These are phyloP conservation scores for Cyclostephanos invisitatus DNA, from an alignment of 108 stramenopile species.

Conservation along the genomic window DNA sequence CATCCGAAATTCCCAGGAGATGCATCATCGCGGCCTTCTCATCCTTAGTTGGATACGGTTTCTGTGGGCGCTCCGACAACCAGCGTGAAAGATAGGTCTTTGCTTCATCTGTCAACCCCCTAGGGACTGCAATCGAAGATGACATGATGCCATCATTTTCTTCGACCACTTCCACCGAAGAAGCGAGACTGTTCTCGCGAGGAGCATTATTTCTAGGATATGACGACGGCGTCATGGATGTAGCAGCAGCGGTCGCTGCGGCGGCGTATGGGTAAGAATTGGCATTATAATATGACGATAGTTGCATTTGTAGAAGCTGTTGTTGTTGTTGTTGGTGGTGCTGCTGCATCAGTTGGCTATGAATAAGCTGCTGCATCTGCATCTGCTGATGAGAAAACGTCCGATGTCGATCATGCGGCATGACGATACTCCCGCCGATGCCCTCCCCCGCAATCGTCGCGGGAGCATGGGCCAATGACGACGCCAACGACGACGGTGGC, in stretches of 20 bases:
- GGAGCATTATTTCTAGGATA: neutral
- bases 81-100: constrained; percentile 43
- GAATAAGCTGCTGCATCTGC: neutral
- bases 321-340: neutral
- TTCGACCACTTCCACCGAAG: neutral
- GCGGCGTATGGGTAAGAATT: neutral
- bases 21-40: constrained; percentile 38
- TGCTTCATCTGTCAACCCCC: constrained; percentile 29
- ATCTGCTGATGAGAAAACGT: neutral
- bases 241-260: neutral
- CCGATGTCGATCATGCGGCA: neutral
- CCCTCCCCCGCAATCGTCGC: no score
- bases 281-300: neutral
- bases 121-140: neutral
- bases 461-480: no score
- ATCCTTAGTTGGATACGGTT: constrained; percentile 45
- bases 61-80: constrained; percentile 26
- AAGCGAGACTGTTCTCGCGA: neutral
- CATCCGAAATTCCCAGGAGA: constrained; percentile 24
- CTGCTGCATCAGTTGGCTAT: neutral
- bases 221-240: no score
- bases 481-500: neutral
- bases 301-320: neutral
- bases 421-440: no score
- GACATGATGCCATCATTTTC: neutral